Percentiles rank a stretch among this genome's conserved stretches.
These are phyloP conservation scores for Acarospora socialis DNA, from an alignment of 2,329 filamentous ascomycete genomes.

Conservation along the genomic window DNA sequence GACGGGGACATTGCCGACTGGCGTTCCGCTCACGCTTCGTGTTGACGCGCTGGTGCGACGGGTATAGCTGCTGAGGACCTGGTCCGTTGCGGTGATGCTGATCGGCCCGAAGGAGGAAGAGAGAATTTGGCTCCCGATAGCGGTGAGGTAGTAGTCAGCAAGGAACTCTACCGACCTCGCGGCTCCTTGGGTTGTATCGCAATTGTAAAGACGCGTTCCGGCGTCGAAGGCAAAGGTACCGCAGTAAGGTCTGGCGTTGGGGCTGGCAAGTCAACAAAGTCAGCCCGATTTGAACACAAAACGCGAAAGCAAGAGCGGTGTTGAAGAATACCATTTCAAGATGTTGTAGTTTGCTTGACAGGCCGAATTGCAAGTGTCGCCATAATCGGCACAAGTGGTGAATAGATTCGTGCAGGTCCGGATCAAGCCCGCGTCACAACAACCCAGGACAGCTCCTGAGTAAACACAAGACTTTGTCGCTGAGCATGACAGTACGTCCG, in stretches of 20 bases:
- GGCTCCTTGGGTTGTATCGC: not conserved
- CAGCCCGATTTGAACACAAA: not conserved
- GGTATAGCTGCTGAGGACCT: too few relatives aligned
- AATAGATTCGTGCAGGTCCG: constrained; percentile 11
- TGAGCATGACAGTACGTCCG: constrained; percentile 10
- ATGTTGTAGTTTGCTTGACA: constrained; percentile 10
- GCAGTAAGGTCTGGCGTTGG: constrained; percentile 9
- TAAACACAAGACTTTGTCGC: constrained; percentile 11
- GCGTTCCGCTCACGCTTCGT: too few relatives aligned
- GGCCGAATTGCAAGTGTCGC: constrained; percentile 7
- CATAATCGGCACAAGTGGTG: constrained; percentile 11
- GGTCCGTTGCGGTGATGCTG: not conserved
- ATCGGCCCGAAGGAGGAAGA: not conserved
- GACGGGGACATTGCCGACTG: not conserved
- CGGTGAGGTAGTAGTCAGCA: constrained; percentile 10
- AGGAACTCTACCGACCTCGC: constrained; percentile 8
- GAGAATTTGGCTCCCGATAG: constrained; percentile 9
- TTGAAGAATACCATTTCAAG: constrained; percentile 9
- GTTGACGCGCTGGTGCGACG: too few relatives aligned
- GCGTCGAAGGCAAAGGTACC: constrained; percentile 10
- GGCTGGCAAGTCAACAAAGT: constrained; percentile 2
- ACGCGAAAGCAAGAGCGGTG: not conserved
- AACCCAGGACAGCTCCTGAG: constrained; percentile 10
- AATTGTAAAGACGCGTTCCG: constrained; percentile 9
- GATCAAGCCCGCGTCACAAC: constrained; percentile 10